phyloP scores from a whole-genome alignment of 2,329 filamentous ascomycete species.

The Colletotrichum sp. region DNA sequence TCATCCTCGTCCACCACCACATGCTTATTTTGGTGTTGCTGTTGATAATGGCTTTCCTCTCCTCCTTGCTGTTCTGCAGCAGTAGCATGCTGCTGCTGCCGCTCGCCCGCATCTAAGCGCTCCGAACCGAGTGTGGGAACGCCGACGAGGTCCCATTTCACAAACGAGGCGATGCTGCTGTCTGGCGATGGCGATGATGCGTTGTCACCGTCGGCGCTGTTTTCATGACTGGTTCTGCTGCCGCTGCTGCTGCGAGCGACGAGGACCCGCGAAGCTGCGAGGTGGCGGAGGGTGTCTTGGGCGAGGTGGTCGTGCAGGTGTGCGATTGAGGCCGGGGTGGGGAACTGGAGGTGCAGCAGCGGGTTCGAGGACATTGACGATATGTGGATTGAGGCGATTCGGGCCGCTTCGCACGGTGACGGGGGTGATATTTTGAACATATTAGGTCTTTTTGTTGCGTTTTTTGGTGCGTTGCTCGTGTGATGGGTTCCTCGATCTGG shows the following conservation, averaged over 20 bases:
- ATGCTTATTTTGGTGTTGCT: neutral
- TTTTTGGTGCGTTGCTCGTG: neutral
- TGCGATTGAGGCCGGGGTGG: slow-evolving; percentile 31
- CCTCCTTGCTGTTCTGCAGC: neutral
- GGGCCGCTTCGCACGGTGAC: slow-evolving; percentile 18
- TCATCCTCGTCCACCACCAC: slow-evolving; percentile 19
- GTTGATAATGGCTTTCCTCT: neutral
- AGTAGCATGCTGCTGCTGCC: neutral
- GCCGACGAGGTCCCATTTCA: slow-evolving; percentile 22
- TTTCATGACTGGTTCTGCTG: neutral
- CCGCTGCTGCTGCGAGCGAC: slow-evolving; percentile 29
- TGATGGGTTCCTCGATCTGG: neutral
- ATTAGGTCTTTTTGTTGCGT: neutral
- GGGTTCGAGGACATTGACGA: slow-evolving; percentile 43
- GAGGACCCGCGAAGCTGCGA: slow-evolving; percentile 32
- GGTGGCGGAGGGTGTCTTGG: slow-evolving; percentile 33
- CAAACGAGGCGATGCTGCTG: neutral
- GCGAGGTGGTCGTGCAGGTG: slow-evolving; percentile 35
- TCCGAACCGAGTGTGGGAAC: neutral
- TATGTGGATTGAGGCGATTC: slow-evolving; percentile 38
- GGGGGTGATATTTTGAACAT: neutral
- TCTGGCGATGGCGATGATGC: neutral
- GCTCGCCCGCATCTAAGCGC: neutral
- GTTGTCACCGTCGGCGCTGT: neutral
- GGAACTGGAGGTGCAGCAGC: slow-evolving; percentile 45